Percentiles rank a stretch among this genome's conserved stretches.
phyloP scores from a whole-genome alignment of 306 rosid species.

The Phaseolus lunatus region DNA sequence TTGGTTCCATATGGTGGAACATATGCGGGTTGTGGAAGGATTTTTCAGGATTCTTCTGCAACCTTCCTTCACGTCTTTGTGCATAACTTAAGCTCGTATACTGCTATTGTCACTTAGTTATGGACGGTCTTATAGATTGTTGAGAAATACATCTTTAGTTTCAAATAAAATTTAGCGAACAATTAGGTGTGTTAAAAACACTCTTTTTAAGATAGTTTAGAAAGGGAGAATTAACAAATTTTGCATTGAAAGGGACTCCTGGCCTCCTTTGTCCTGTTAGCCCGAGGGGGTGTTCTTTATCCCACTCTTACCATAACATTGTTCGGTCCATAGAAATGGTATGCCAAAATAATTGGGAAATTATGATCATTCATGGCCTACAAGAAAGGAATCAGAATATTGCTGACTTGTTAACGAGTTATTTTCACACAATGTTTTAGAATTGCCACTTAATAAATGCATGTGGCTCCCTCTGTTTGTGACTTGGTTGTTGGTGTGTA shows the following conservation, averaged over 20 bases:
- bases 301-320: background rate
- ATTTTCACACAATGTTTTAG: background rate
- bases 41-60: background rate
- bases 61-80: background rate
- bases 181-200: background rate
- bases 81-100: background rate
- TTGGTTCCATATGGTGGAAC: background rate
- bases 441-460: conserved; percentile 12
- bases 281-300: background rate
- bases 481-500: background rate
- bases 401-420: conserved; percentile 6
- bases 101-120: too few relatives aligned
- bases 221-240: background rate
- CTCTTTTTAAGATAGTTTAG: background rate
- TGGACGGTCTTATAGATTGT: too few relatives aligned
- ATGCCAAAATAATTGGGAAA: conserved; percentile 18
- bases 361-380: conserved; percentile 15
- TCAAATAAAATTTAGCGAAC: too few relatives aligned
- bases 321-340: background rate
- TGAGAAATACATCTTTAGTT: too few relatives aligned
- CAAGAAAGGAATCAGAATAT: conserved; percentile 25
- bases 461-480: conserved; percentile 18
- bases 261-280: conserved; percentile 6
- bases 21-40: background rate
- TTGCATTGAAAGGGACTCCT: background rate